phyloP scores from a whole-genome alignment of 139 green algal species.

The Coccomyxa sp. region DNA sequence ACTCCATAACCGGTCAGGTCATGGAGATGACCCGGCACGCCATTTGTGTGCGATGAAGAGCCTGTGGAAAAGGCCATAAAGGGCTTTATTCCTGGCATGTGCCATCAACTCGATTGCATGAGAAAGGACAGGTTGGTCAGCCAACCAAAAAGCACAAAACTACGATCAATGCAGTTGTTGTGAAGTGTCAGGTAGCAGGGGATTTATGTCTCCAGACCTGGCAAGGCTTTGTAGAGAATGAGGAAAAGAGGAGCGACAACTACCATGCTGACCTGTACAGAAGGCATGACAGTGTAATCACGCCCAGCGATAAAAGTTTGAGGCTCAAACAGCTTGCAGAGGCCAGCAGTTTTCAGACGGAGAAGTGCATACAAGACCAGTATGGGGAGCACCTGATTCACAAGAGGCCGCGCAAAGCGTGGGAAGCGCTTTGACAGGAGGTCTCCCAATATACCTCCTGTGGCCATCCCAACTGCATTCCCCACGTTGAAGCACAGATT shows the following conservation, averaged over 20 bases:
- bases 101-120: no score
- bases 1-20: neutral
- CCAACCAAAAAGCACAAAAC: no score
- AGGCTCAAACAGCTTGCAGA: no score
- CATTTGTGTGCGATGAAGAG: neutral
- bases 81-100: neutral
- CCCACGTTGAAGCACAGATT: neutral
- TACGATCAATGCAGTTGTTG: no score
- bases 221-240: neutral
- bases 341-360: no score
- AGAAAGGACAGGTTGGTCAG: no score
- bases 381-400: neutral
- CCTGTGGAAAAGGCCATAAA: neutral
- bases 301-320: no score
- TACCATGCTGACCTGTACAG: neutral
- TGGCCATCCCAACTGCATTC: neutral
- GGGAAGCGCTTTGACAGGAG: neutral
- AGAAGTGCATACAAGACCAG: no score
- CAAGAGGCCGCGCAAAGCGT: neutral
- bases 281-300: no score
- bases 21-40: neutral
- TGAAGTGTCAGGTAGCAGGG: no score
- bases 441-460: neutral
- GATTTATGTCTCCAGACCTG: neutral
- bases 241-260: neutral